Percentiles rank a stretch among this genome's conserved stretches.
These are phyloP conservation scores for Symbiotaphrina buchneri DNA, from an alignment of 495 filamentous ascomycete species.

Conservation along the genomic window DNA sequence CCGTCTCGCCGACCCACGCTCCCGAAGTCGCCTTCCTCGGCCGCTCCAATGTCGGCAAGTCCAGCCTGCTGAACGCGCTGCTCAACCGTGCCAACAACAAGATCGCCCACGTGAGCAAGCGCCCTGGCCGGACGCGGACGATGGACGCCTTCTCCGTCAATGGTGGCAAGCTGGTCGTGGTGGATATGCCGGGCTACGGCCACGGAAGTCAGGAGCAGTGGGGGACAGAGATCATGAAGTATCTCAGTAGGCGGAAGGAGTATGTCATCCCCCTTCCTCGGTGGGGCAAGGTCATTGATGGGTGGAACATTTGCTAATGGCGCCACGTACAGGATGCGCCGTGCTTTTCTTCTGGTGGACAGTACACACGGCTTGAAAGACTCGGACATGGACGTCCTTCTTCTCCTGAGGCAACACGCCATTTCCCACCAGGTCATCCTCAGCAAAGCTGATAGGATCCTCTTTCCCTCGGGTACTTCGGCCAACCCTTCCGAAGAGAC, in stretches of 20 bases:
- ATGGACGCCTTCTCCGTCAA: conserved; percentile 73
- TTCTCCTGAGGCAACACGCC: conserved; percentile 31
- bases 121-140: conserved; percentile 53
- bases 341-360: conserved; percentile 73
- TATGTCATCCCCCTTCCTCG: conserved; percentile 11
- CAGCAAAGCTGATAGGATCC: conserved; percentile 49
- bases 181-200: conserved; percentile 95
- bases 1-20: conserved; percentile 4
- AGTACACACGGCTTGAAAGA: conserved; percentile 58
- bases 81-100: conserved; percentile 26
- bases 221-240: conserved; percentile 46
- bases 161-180: conserved; percentile 34
- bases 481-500: not conserved
- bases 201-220: conserved; percentile 50
- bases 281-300: not conserved
- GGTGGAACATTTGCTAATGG: too few relatives aligned
- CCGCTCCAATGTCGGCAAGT: conserved; percentile 84
- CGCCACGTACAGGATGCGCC: conserved; percentile 26
- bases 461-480: conserved; percentile 5
- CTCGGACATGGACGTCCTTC: conserved; percentile 42
- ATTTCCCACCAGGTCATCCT: conserved; percentile 62
- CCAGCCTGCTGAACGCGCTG: conserved; percentile 65
- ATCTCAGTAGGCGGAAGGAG: conserved; percentile 21
- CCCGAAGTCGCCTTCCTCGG: conserved; percentile 55
- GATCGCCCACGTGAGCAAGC: conserved; percentile 43